Evolutionary conservation across 1,284 basidiomycete species (phyloP), one percentile per base, ranked within the genome.

Genomic region (Inonotus obliquus): DNA sequence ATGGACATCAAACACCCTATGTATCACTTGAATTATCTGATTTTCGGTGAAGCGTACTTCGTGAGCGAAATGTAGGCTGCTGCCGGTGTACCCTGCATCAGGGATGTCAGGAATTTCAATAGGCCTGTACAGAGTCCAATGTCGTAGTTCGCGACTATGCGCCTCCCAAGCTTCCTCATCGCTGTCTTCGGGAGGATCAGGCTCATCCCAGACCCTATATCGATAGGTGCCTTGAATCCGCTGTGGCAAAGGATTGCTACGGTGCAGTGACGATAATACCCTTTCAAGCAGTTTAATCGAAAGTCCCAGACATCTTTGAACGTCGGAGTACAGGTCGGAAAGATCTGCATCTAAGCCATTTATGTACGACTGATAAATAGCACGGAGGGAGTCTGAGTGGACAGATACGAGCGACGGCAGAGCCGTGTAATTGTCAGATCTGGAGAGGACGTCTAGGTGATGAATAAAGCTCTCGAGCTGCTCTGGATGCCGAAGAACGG

Each of bases 211-310:
- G 1, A 76, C 68, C 3, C 70, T 74, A 65, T 80, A 81, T 38
- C 67, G 68, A 66, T 74, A 77, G 1, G 72, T 49, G 0, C 77
- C 77, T 21, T 69, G 66, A 47, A 81, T 81, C 9, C 81, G 74
- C 57, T 74, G 77, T 4, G 60, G 63, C 1, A 79, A 67, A 2
- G 78, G 76, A 63, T 82, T 81, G 63, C 77, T 77, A 35, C 76
- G 71, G 66, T 82, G 79, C 32, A 83, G 67, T 65, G 83, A 81
- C 1, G 81, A 81, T 9, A 85, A 72, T 9, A 77, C 74, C 57
- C 77, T 77, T 62, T 84, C 81, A 67, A 84, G 83, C 7, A 84
- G 69, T 3, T 81, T 81, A 6, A 84, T 65, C 54, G 77, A 77
- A 1, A 64, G 64, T 0, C 70, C 68, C 7, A 85, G 69, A 25